Conservation (phyloP, 306 rosid species). For the Cucurbita ficifolia region DNA sequence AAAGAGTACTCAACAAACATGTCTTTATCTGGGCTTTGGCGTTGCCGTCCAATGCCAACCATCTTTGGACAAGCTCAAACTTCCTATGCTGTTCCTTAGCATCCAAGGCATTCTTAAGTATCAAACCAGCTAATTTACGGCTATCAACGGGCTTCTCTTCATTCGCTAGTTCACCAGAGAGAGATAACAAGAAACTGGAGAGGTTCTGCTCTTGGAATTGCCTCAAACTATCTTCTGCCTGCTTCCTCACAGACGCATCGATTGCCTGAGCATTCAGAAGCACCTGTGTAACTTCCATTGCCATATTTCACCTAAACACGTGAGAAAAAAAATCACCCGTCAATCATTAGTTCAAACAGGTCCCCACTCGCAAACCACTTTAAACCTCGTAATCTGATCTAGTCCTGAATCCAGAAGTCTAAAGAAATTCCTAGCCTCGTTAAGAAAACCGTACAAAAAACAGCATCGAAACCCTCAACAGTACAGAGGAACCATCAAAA, state of each 20-base stretch:
- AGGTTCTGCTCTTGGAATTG: slow-evolving; percentile 90
- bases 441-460: not conserved
- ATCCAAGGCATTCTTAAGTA: slow-evolving; percentile 87
- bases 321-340: not conserved
- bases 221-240: slow-evolving; percentile 67
- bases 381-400: not conserved
- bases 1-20: slow-evolving; percentile 55
- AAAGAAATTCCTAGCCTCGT: not conserved
- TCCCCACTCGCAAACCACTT: not conserved
- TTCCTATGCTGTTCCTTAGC: slow-evolving; percentile 88
- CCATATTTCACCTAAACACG: slow-evolving; percentile 26
- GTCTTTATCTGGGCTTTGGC: slow-evolving; percentile 62
- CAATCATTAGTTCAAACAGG: not conserved
- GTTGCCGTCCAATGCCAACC: slow-evolving; percentile 57
- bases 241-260: slow-evolving; percentile 57
- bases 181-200: slow-evolving; percentile 68
- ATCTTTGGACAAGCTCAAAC: slow-evolving; percentile 63
- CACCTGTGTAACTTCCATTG: slow-evolving; percentile 80
- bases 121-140: slow-evolving; percentile 69
- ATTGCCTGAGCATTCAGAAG: slow-evolving; percentile 88
- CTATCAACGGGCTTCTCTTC: slow-evolving; percentile 86
- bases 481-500: not conserved
- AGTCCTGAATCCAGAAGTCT: not conserved
- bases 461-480: not conserved
- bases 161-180: slow-evolving; percentile 78